Base-by-base conservation (phyloP, 805 yeast genomes). In the Metschnikowia picachoensis region DNA sequence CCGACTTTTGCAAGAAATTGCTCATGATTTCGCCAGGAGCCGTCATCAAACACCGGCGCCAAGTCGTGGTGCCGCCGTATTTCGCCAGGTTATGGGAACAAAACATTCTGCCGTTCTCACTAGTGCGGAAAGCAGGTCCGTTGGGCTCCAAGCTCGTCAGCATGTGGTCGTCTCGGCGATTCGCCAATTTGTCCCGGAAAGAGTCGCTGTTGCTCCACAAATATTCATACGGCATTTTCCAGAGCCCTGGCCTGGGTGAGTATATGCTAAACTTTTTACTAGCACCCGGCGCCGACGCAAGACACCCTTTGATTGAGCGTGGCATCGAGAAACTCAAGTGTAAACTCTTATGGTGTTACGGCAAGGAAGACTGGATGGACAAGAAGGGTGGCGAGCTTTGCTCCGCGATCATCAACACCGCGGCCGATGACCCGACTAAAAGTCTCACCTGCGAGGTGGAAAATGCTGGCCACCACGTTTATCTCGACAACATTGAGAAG, bases 11-110 rank as follows among this genome's bases (percentile, higher is more conserved):
- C 50, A 69, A 74, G 39, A 85, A 84, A 56, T 60, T 92, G 31
- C 60, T 90, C n/a, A 74, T 91, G 70, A 83, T 88, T 7, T 86
- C 96, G 0, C 98, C 98, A 0, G 98, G 95, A 0, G 97, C 95
- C 3, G 80, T 94, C 6, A 76, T 78, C 33, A 73, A 74, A 46
- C 79, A 79, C 36, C 55, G 67, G 6, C 60, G 58, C 17, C 62
- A 57, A 37, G 76, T 76, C 2, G 58, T 57, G 8, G 77, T 87
- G 1, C 97, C 98, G 1, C 61, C 67, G 35, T 92, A 96, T 85
- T 89, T 89, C 62, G 76, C 76, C 17, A 76, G 74, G 55, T 66
- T 92, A 28, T 94, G 99, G 99, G 90, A 87, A 53, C 79, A 74
- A 49, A 87, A 91, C 62, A 76, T 87, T 27, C 85, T 95, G 0